These are phyloP conservation scores for Ramularia endophylla DNA, from an alignment of 2,329 filamentous ascomycete species.

Conservation along the genomic window DNA sequence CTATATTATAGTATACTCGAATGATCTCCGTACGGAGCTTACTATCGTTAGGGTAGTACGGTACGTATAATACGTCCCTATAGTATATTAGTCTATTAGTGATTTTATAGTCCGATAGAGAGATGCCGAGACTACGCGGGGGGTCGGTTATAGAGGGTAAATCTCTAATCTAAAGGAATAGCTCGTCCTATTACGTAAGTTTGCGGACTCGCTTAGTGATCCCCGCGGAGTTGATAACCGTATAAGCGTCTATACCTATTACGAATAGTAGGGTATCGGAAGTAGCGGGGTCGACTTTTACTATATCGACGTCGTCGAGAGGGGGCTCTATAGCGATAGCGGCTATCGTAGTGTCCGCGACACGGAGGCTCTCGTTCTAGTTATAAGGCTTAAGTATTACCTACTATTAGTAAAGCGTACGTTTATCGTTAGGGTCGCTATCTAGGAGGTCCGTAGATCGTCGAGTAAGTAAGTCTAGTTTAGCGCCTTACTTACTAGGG, in stretches of 20 bases:
- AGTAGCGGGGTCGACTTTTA: no score
- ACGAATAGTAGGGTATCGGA: no score
- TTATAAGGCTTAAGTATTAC: slow-evolving; percentile 1
- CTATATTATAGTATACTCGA: neutral
- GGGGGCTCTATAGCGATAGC: neutral
- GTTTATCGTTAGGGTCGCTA: neutral
- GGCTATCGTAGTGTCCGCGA: neutral
- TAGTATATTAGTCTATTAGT: neutral
- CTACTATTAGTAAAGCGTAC: neutral
- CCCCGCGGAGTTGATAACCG: neutral
- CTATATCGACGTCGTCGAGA: neutral
- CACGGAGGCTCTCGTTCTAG: neutral
- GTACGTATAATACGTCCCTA: neutral
- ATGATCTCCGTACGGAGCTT: neutral
- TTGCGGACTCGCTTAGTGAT: neutral
- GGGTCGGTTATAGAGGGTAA: no score
- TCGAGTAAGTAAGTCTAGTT: slow-evolving; percentile 15
- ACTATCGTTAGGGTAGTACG: no score
- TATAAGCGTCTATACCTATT: no score
- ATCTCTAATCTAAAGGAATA: neutral
- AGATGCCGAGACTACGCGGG: neutral
- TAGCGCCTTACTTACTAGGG: slow-evolving; percentile 14
- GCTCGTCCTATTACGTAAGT: neutral
- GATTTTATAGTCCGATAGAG: neutral
- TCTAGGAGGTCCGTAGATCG: slow-evolving; percentile 4